Base-by-base conservation (phyloP, 495 filamentous ascomycete species). In the Aspergillus cristatus region DNA sequence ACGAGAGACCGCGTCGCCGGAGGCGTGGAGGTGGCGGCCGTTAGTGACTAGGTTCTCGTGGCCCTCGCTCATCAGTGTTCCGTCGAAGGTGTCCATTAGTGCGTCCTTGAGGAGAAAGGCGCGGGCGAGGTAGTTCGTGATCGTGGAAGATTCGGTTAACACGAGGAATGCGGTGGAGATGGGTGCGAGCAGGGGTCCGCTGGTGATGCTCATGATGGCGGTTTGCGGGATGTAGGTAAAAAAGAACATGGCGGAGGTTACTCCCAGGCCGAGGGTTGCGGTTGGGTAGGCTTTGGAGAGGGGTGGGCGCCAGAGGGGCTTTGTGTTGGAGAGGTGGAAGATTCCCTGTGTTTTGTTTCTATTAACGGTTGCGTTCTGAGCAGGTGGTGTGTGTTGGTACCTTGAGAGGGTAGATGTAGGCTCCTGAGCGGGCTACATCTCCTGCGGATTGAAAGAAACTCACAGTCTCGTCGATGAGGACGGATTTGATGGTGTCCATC, bases 191-290 rank as follows among this genome's bases (percentile, higher is more conserved):
- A 24, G 20, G 0, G 90, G 90, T 0, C 91, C 91, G 39, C 86
- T 88, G 35, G 93, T 79, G 50, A 96, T 76, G 5, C 62, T 57
- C 40, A 84, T 70, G 18, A 95, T 64, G 6, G 85, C 81, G 24
- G 84, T 72, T 64, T 98, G 91, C 0, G 91, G 91, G 24, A 96
- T 57, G 55, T 96, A 98, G 36, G 88, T 82, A 60, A 95, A 79
- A 50, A 81, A 64, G 61, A 98, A 97, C 81, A 95, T 82, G 26
- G 69, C 67, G 14, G 72, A 59, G 24, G 89, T 87, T 14, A 90
- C 71, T 28, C 85, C 71, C 25, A 80, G 47, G 7, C 81, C 84
- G 10, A 93, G 65, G n/a, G 70, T 65, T 31, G 86, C 41, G 18
- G 81, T 86, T 8, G 85, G 82, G 3, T 72, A 49, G 22, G 90